Evolutionary conservation across 2,329 filamentous ascomycete species (phyloP), one percentile per base, ranked within the genome.

Genomic region (Harringtonia aguacate): DNA sequence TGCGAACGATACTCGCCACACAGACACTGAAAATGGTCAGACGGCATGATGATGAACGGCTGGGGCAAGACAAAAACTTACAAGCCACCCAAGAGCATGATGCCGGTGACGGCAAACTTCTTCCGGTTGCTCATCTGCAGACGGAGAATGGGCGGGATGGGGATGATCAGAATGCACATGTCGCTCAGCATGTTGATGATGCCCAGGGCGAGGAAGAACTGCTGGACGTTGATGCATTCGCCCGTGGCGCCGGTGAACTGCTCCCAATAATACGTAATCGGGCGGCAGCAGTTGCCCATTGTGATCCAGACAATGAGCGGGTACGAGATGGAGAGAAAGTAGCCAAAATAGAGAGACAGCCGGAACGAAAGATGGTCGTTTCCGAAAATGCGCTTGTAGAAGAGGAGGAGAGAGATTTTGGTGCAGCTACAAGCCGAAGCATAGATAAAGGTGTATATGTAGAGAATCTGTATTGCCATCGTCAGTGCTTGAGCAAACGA

Each of bases 51-150:
- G 49, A n/a, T n/a, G n/a, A n/a, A n/a, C n/a, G n/a, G n/a, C n/a
- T 36, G 22, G 30, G 15, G 14, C 8, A 14, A 44, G 38, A 20
- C 6, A 36, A 14, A 46, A 46, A 14, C 46, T 28, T 37, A 58
- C 58, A 62, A 61, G 4, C 56, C 53, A 8, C 69, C 68, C 12
- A 70, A 60, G 7, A 58, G 58, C 49, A 72, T 69, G 65, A 72
- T 70, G 40, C 68, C 46, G 14, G 55, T 51, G 4, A 69, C 61
- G 41, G 64, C 61, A 5, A 66, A 17, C 56, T 68, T 72, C 56
- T 69, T 69, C 55, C 64, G 65, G 52, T 58, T 62, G 41, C 62
- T 61, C 37, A 71, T 48, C 14, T 65, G 58, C 17, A 72, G 56
- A 1, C 53, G 41, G 21, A 56, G 41, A 6, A 73, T 50, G 38